These are phyloP conservation scores for Aspergillus cejpii DNA, from an alignment of 2,329 filamentous ascomycete species.

Conservation along the genomic window DNA sequence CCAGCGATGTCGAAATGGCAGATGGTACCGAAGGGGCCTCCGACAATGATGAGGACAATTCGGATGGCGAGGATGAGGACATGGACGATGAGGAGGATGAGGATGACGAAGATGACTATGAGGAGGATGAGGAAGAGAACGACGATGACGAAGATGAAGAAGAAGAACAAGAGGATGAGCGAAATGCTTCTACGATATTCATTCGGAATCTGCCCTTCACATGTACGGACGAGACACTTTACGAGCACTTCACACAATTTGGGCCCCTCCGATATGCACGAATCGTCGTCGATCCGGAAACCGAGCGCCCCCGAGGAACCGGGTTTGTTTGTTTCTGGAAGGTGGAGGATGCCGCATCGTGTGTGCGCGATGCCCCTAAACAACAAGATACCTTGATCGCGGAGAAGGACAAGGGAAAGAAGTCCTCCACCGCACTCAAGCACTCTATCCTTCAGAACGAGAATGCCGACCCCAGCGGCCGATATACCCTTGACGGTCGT, in stretches of 20 bases:
- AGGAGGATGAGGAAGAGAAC: slow-evolving; percentile 38
- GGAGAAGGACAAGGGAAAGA: slow-evolving; percentile 33
- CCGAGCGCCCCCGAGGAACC: slow-evolving; percentile 81
- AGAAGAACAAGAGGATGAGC: slow-evolving; percentile 44
- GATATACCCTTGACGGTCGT: slow-evolving; percentile 85
- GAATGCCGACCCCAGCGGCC: slow-evolving; percentile 68
- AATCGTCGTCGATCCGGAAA: slow-evolving; percentile 78
- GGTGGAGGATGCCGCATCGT: slow-evolving; percentile 64
- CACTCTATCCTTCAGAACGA: slow-evolving; percentile 86
- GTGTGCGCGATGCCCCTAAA: slow-evolving; percentile 68
- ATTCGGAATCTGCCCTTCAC: slow-evolving; percentile 92
- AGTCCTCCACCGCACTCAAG: slow-evolving; percentile 48
- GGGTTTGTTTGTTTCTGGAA: slow-evolving; percentile 92
- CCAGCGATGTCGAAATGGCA: slow-evolving; percentile 53
- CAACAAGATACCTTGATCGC: slow-evolving; percentile 39
- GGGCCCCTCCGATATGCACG: slow-evolving; percentile 85
- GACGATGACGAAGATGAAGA: slow-evolving; percentile 41
- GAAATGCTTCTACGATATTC: slow-evolving; percentile 73
- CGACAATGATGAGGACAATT: slow-evolving; percentile 32
- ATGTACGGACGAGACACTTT: slow-evolving; percentile 71
- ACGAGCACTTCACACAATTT: slow-evolving; percentile 80
- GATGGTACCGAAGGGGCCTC: slow-evolving; percentile 47
- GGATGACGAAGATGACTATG: slow-evolving; percentile 40
- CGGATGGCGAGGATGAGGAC: slow-evolving; percentile 31
- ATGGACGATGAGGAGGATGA: slow-evolving; percentile 32